A percentile compares a stretch with the other conserved stretches of the same genome.
Conservation (phyloP, 345 rosid genomes). For the Sisymbrium altissimum region DNA sequence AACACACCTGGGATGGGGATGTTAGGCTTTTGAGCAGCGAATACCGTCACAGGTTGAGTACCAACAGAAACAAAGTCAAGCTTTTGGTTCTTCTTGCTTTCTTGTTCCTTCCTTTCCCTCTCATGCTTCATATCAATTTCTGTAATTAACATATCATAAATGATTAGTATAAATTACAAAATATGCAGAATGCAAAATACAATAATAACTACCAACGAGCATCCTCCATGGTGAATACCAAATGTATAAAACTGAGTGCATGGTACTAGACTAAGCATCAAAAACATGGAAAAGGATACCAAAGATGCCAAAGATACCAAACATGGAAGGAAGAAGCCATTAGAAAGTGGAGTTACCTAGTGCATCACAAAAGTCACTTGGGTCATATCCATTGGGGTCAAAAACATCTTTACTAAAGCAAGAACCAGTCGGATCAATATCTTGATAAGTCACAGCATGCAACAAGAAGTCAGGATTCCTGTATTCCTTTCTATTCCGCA, state of each 20-base stretch:
- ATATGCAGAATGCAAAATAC: background rate
- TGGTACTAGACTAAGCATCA: background rate
- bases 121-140: conserved; percentile 79
- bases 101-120: conserved; percentile 86
- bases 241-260: background rate
- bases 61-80: conserved; percentile 69
- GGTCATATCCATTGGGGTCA: conserved; percentile 90
- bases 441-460: conserved; percentile 92
- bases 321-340: background rate
- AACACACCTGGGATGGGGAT: conserved; percentile 60
- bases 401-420: conserved; percentile 92
- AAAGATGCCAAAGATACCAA: background rate
- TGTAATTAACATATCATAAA: conserved; percentile 32
- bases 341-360: conserved; percentile 53
- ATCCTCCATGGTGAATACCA: too few relatives aligned
- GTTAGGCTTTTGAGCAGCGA: conserved; percentile 52
- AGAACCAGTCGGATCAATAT: conserved; percentile 87
- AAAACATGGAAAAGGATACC: background rate
- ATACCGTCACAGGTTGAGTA: conserved; percentile 53
- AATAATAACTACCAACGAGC: background rate
- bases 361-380: conserved; percentile 72
- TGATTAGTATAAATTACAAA: background rate
- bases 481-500: conserved; percentile 89
- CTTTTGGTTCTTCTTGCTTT: conserved; percentile 74
- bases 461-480: conserved; percentile 90